Conservation (phyloP, 495 filamentous ascomycete genomes). For the Xylaria telfairii region DNA sequence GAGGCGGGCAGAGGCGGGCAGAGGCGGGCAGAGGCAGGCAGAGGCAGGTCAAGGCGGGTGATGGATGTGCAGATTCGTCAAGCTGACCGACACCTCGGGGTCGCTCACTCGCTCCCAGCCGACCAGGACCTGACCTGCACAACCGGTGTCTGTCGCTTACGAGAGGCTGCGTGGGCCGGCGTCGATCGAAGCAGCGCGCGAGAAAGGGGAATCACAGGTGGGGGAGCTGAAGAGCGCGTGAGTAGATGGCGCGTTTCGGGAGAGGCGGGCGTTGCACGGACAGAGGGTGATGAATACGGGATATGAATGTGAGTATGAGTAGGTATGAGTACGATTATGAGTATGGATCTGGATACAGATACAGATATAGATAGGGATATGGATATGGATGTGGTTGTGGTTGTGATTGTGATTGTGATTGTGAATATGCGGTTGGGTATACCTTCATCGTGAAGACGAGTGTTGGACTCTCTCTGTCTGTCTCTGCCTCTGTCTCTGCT, state of each 20-base stretch:
- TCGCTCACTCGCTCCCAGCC: conserved; percentile 10
- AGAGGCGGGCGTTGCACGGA: background rate
- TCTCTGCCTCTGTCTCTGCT: too few relatives aligned
- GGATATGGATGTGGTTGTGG: too few relatives aligned
- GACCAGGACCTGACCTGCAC: background rate
- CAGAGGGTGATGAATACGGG: too few relatives aligned
- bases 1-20: too few relatives aligned
- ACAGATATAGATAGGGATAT: too few relatives aligned
- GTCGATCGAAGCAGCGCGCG: conserved; percentile 4
- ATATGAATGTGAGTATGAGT: background rate
- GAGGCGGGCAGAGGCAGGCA: too few relatives aligned
- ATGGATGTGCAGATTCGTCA: background rate
- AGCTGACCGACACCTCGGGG: conserved; percentile 17
- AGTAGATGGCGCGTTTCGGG: background rate
- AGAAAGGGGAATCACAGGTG: conserved; percentile 9
- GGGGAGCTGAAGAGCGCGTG: background rate
- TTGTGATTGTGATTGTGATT: too few relatives aligned
- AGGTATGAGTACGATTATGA: background rate
- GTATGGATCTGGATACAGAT: too few relatives aligned
- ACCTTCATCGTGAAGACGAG: background rate
- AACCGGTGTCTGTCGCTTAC: conserved; percentile 14
- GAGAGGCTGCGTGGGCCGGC: conserved; percentile 11
- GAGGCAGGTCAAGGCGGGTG: too few relatives aligned
- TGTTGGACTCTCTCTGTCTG: too few relatives aligned
- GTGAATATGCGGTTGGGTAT: background rate